Evolutionary conservation across 345 rosid genomes (phyloP).

Genomic region (Bretschneidera sinensis): DNA sequence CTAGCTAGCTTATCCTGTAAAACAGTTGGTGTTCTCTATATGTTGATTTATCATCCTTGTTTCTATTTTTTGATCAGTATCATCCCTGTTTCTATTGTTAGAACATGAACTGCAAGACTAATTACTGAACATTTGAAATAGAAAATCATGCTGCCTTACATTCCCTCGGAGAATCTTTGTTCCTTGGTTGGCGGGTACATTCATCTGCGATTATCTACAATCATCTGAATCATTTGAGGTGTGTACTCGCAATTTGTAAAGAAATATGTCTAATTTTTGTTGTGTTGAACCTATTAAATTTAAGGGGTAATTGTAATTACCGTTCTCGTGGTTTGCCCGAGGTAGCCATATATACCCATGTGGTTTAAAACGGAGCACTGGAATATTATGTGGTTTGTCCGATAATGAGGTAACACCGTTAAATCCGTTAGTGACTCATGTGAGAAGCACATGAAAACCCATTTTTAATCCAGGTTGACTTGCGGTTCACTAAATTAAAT

Average conservation of each 20-base stretch:
- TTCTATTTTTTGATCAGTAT: background rate
- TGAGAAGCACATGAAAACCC: too few relatives aligned
- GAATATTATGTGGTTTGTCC: too few relatives aligned
- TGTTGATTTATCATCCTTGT: background rate
- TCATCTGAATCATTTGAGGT: slow-evolving; percentile 79
- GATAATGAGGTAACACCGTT: too few relatives aligned
- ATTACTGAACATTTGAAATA: slow-evolving; percentile 26
- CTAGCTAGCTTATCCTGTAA: background rate
- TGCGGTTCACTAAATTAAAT: too few relatives aligned
- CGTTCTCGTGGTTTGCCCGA: too few relatives aligned
- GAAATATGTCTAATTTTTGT: background rate
- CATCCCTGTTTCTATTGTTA: background rate
- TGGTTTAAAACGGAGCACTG: too few relatives aligned
- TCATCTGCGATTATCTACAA: slow-evolving; percentile 76
- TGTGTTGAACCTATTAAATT: too few relatives aligned
- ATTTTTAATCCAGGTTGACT: too few relatives aligned
- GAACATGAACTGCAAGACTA: background rate
- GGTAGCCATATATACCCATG: too few relatives aligned
- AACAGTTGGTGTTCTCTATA: background rate
- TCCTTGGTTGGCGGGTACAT: slow-evolving; percentile 64
- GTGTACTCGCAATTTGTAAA: slow-evolving; percentile 5
- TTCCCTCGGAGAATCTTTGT: slow-evolving; percentile 82
- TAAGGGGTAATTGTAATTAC: too few relatives aligned
- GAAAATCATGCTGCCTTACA: slow-evolving; percentile 51
- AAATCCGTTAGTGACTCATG: too few relatives aligned